Evolutionary conservation across 805 yeast genomes (phyloP), one percentile per base, ranked within the genome.

Genomic region (Candida xyloterini): DNA sequence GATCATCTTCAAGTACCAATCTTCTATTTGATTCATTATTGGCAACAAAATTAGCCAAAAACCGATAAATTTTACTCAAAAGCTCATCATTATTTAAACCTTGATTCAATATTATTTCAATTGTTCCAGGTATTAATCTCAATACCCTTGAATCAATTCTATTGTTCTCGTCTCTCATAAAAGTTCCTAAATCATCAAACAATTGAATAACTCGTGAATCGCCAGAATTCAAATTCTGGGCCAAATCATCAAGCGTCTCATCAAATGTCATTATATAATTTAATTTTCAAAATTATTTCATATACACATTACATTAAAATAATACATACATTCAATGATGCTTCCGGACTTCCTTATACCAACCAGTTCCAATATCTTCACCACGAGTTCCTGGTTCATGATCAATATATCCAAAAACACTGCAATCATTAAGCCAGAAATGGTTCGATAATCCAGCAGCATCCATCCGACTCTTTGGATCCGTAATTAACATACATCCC

Each of bases 371-470:
- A 33, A 93, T 86, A 64, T 87, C 97, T 37, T 76, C 81, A 23
- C 97, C 97, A n/a, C 79, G 64, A 0, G 85, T 82, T 22, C 88
- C 87, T 6, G 81, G 73, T 22, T 81, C 81, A 50, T 96, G 71
- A 55, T 86, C 96, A 10, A 84, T 76, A 51, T 79, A 71, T 42
- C 84, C 93, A 58, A 84, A 70, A 0, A 95, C 95, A 24, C 76
- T 61, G 0, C 91, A 88, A 56, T 86, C 95, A 48, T 74, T 71
- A 33, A 77, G 59, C 96, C 96, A 89, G 10, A 83, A 80, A 59
- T 89, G 96, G 55, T 87, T 84, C 2, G 86, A 78, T 79, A 89
- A 75, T 3, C 96, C 96, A 14, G 98, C 99, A 1, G 98, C 98
- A 66, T 93, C 99, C 10, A 91, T 91, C 49, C 99, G 72, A 39